Evolutionary conservation across 2,329 filamentous ascomycete species (phyloP).

Genomic region (Xylaria polymorpha): DNA sequence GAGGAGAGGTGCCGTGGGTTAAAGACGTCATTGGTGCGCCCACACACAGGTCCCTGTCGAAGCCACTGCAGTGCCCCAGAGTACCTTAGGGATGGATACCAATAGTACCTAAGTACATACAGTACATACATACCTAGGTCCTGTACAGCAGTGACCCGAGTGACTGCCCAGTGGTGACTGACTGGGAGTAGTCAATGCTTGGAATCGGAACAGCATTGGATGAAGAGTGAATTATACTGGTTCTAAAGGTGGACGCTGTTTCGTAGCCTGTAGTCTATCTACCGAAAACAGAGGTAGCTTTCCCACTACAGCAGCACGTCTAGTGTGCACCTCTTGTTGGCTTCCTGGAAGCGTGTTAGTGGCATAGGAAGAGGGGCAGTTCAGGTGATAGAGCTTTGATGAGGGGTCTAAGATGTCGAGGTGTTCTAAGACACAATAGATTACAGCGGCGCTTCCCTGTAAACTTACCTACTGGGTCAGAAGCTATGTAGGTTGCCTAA

Average conservation of each 20-base stretch:
- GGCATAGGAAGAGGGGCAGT: conserved; percentile 7
- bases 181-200: neutral
- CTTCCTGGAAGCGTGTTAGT: neutral
- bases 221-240: neutral
- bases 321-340: neutral
- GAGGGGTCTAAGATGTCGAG: conserved; percentile 25
- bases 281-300: neutral
- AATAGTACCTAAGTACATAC: neutral
- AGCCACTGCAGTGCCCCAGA: neutral
- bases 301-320: neutral
- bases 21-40: conserved; percentile 47
- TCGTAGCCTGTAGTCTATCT: neutral
- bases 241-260: no score
- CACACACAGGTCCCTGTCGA: conserved; percentile 18
- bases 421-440: neutral
- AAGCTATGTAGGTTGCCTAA: no score
- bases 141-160: no score
- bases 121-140: neutral
- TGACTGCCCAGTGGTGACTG: no score
- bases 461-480: no score
- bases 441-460: conserved; percentile 1
- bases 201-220: neutral
- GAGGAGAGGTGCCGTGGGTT: conserved; percentile 13
- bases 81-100: neutral
- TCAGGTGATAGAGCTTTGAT: conserved; percentile 29